A percentile compares a stretch with the other conserved stretches of the same genome.
Evolutionary conservation across 345 rosid genomes (phyloP).

Genomic region (Sonneratia alba): DNA sequence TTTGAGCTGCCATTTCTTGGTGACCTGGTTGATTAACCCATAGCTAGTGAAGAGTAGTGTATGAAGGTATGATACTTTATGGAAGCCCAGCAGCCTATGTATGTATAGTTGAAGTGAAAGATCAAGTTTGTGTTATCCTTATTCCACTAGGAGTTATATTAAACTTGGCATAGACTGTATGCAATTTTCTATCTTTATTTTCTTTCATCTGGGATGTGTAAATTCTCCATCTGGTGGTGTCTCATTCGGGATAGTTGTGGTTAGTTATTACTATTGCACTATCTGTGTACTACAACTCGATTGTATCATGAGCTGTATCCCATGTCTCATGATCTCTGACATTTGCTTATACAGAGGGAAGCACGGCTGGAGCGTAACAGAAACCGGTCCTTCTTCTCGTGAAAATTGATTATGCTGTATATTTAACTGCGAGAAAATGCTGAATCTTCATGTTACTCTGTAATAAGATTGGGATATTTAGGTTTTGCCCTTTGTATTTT

Average conservation of each 20-base stretch:
- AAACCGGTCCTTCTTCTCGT: constrained; percentile 67
- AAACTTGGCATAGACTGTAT: neutral
- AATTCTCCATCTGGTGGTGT: neutral
- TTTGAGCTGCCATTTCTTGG: neutral
- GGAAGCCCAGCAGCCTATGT: neutral
- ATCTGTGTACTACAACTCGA: neutral
- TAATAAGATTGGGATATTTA: neutral
- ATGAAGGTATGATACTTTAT: neutral
- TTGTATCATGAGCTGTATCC: neutral
- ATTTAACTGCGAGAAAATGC: neutral
- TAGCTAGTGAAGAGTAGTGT: neutral
- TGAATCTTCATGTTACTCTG: neutral
- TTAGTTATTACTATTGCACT: neutral
- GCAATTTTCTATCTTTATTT: neutral
- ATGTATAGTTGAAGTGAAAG: neutral
- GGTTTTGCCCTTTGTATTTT: neutral
- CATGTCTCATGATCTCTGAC: neutral
- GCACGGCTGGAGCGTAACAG: constrained; percentile 86
- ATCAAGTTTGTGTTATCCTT: neutral
- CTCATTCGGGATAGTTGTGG: neutral
- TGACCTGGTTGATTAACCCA: neutral
- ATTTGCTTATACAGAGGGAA: constrained; percentile 53
- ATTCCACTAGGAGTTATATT: neutral
- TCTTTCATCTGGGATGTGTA: neutral
- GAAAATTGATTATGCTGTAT: constrained; percentile 15